Evolutionary conservation across 306 rosid genomes (phyloP), one percentile per base, ranked within the genome.

Genomic region (Cyamopsis tetragonoloba): DNA sequence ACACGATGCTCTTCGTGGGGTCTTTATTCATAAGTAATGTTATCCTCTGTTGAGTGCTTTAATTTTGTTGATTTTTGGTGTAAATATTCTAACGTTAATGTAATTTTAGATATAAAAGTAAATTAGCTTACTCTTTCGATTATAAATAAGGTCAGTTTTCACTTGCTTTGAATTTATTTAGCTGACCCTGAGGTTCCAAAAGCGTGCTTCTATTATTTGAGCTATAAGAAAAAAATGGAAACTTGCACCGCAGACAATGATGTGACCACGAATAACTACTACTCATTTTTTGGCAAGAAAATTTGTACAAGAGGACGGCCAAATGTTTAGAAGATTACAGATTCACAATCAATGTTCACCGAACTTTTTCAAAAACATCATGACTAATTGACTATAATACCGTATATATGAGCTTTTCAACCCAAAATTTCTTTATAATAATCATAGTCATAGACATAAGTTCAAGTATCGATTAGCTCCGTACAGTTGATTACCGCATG

Each of bases 1-100:
- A 30, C 56, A 19, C 54, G 24, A 46, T 60, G 56, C 67, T 68
- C 42, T 8, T 50, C 23, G 86, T 77, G 81, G 85, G 90, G 81
- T 68, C 72, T 54, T 64, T 10, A 24, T 55, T 74, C 63, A 58
- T 78, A 63, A 70, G 72, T 48, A 51, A 66, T 72, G 70, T 49
- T 62, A 47, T 69, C 70, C 51, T 71, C 81, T 68, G 22, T 44
- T 8, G 47, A 31, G 59, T 66, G 69, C 66, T 79, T 34, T 18
- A 69, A 66, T 39, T 82, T 62, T 43, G 71, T 51, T 60, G 86
- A 63, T 73, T 24, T 66, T 41, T 66, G 34, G 22, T 31, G 73
- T 68, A 51, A 68, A 60, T 66, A 42, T 60, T 55, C 30, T 59
- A 26, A 28, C 24, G 56, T 41, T 42, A 53, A 62, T 48, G 53